Evolutionary conservation across 2,329 filamentous ascomycete species (phyloP).

Genomic region (Fusarium sp.): DNA sequence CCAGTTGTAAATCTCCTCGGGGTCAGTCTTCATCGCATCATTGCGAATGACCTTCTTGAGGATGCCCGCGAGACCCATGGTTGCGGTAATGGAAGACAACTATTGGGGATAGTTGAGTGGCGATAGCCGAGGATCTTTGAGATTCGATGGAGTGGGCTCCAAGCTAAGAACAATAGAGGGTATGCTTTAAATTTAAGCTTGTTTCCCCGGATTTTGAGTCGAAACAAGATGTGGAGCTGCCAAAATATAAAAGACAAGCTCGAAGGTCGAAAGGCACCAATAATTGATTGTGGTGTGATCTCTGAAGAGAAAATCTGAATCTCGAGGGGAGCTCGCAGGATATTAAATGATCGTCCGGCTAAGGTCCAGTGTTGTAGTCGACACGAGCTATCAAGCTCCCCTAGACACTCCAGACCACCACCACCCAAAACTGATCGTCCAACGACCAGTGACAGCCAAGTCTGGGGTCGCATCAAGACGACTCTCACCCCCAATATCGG

Average conservation of each 20-base stretch:
- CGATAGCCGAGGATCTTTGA: slow-evolving; percentile 6
- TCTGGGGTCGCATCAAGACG: slow-evolving; percentile 39
- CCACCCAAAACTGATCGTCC: slow-evolving; percentile 30
- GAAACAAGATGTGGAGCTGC: slow-evolving; percentile 17
- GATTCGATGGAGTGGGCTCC: not conserved
- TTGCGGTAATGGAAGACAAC: slow-evolving; percentile 23
- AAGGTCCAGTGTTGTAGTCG: slow-evolving; percentile 6
- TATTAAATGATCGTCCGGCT: slow-evolving; percentile 42
- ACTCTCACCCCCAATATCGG: slow-evolving; percentile 35
- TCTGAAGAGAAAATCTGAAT: slow-evolving; percentile 14
- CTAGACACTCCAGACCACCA: slow-evolving; percentile 18
- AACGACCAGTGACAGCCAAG: slow-evolving; percentile 20
- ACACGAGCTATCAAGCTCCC: slow-evolving; percentile 21
- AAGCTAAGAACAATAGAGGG: slow-evolving; percentile 4
- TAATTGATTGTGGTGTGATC: slow-evolving; percentile 24
- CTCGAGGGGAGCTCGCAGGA: slow-evolving; percentile 35
- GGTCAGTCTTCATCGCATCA: slow-evolving; percentile 77
- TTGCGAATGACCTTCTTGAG: slow-evolving; percentile 72
- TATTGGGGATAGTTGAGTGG: slow-evolving; percentile 6
- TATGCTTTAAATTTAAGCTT: slow-evolving; percentile 39
- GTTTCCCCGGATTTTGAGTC: slow-evolving; percentile 25
- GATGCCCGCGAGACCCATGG: slow-evolving; percentile 57
- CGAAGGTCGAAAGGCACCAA: slow-evolving; percentile 17
- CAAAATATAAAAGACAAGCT: slow-evolving; percentile 6
- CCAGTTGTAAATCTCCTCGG: slow-evolving; percentile 77